Evolutionary conservation across 345 rosid genomes (phyloP).

Genomic region (Mangifera indica): DNA sequence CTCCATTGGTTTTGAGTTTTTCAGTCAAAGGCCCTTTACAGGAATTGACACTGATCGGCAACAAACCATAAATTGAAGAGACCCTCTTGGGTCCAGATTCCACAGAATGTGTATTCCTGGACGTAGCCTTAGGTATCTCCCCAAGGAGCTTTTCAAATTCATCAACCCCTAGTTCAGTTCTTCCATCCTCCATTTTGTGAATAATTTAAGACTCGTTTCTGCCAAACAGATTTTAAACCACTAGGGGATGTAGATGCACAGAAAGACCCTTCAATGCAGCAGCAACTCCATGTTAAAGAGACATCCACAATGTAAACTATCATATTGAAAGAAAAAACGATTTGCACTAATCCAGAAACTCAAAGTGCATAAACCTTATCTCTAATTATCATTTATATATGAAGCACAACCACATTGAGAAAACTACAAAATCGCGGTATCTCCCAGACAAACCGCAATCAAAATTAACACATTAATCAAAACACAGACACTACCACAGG

Average conservation of each 20-base stretch:
- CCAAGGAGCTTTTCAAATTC: constrained; percentile 78
- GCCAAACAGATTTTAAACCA: constrained; percentile 15
- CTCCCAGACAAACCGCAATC: background rate
- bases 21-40: constrained; percentile 32
- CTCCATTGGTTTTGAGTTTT: constrained; percentile 32
- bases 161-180: constrained; percentile 57
- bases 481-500: background rate
- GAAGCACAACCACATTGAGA: constrained; percentile 14
- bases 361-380: constrained; percentile 3
- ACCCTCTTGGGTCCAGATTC: constrained; percentile 32
- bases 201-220: constrained; percentile 6
- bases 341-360: background rate
- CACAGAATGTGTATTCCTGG: constrained; percentile 46
- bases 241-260: constrained; percentile 23
- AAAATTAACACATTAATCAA: background rate
- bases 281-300: constrained; percentile 13
- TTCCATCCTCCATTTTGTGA: constrained; percentile 53
- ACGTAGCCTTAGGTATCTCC: constrained; percentile 78
- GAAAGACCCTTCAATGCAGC: constrained; percentile 24
- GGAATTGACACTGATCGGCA: constrained; percentile 39
- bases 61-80: constrained; percentile 26
- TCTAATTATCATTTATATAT: background rate
- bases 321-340: background rate
- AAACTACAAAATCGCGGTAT: constrained; percentile 2
- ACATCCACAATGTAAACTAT: background rate